Conservation (phyloP, 805 yeast species). For the Pichia californica region DNA sequence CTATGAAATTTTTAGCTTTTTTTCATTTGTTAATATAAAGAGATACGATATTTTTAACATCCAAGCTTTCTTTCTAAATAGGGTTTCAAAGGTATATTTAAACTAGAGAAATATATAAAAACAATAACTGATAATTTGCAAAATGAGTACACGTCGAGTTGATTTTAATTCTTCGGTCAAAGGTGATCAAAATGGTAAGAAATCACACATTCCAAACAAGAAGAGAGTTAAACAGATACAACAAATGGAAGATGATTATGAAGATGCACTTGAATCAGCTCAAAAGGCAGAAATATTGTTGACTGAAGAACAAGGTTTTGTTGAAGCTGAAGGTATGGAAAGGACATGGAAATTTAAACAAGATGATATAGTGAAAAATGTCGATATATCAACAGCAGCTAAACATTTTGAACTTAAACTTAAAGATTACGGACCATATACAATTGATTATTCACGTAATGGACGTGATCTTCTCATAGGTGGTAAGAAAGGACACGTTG, state of each 20-base stretch:
- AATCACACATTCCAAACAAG: neutral
- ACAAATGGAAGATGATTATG: slow-evolving; percentile 62
- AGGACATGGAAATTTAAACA: slow-evolving; percentile 82
- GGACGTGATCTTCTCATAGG: slow-evolving; percentile 82
- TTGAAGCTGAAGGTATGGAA: slow-evolving; percentile 96
- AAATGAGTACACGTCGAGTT: neutral
- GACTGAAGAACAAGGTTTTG: slow-evolving; percentile 76
- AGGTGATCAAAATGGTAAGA: neutral
- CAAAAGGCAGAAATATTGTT: slow-evolving; percentile 80
- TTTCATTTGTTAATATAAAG: too few relatives aligned
- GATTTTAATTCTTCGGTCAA: neutral
- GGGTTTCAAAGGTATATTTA: too few relatives aligned
- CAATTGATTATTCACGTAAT: slow-evolving; percentile 72
- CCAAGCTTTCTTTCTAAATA: too few relatives aligned
- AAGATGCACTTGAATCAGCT: slow-evolving; percentile 75
- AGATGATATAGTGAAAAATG: slow-evolving; percentile 65
- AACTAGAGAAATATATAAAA: too few relatives aligned
- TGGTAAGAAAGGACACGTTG: slow-evolving; percentile 92
- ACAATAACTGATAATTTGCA: too few relatives aligned
- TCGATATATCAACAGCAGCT: slow-evolving; percentile 68
- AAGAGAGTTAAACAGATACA: slow-evolving; percentile 36
- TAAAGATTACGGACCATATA: slow-evolving; percentile 81
- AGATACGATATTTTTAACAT: too few relatives aligned
- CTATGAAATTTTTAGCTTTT: too few relatives aligned
- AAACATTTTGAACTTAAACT: slow-evolving; percentile 71